Conservation (phyloP, 257 asterid genomes). For the Solanum boliviense region DNA sequence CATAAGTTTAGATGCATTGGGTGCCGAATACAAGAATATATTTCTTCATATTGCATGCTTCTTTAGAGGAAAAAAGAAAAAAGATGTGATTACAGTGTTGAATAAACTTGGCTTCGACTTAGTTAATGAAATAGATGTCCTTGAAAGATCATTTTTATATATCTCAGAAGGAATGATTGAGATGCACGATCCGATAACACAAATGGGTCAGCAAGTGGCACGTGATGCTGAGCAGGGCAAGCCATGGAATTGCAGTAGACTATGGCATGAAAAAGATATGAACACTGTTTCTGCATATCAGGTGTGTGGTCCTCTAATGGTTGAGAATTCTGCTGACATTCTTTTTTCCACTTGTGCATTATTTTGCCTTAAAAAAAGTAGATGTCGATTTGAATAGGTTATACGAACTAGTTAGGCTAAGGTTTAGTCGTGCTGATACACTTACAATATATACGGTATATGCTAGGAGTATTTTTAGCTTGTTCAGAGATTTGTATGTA, state of each 20-base stretch:
- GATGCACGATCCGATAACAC: neutral
- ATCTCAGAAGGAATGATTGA: neutral
- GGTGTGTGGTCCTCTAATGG: neutral
- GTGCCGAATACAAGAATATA: neutral
- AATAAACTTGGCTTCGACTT: neutral
- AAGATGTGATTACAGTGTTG: neutral
- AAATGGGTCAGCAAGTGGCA: neutral
- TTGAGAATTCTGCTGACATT: neutral
- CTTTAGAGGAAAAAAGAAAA: neutral
- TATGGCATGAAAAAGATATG: neutral
- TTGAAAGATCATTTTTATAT: neutral
- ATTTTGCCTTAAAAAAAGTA: no score
- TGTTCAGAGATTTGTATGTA: neutral
- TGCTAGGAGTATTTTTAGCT: neutral
- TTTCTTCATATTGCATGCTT: constrained; percentile 1
- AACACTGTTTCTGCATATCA: neutral
- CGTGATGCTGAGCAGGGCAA: neutral
- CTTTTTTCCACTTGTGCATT: no score
- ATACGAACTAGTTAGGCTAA: no score
- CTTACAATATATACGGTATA: no score
- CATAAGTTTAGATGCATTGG: neutral
- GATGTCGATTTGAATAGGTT: no score
- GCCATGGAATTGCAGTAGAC: neutral
- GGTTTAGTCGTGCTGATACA: no score
- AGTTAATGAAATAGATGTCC: neutral